Base-by-base conservation (phyloP, 176 grass and related monocot species). In the Bromus sterilis region DNA sequence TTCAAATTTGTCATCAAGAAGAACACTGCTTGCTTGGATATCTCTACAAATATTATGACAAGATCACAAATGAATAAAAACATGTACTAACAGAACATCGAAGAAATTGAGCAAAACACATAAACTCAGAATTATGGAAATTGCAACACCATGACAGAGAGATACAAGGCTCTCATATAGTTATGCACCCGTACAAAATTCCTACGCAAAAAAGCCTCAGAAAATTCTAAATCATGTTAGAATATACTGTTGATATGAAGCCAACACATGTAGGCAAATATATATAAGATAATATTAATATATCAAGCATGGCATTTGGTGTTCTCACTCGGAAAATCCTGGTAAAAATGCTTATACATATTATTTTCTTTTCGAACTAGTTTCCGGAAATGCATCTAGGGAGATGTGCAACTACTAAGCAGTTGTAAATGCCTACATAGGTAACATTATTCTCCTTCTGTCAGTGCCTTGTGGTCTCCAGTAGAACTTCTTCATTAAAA, bases 1-100 rank as follows among this genome's bases (percentile, higher is more conserved):
- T 87, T 95, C 96, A 83, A 86, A 98, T 75, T 95, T 98, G 41
- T 98, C 90, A 64, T 95, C 96, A 9, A 98, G 90, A 89, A 98
- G 90, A 48, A 98, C 79, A 70, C 96, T 98, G 76, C 90, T 98
- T 82, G 96, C 90, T 84, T 98, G 96, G 71, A 98, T 86, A 84
- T 98, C 93, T 90, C 96, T 98, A 85, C 41, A 93, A 76, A 78
- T 74, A 79, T 74, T 83, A 75, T 23, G 60, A 84, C 15, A 0
- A 55, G 37, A 49, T 69, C 44, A 78, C 44, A 56, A 11, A 48
- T 4, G 75, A 75, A 78, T 6, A 51, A 74, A 12, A 75, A 11
- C 6, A 39, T 41, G 31, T 4, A 29, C 21, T 53, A 65, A 77
- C 11, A 13, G 26, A 51, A 59, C 60, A 66, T 46, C 24, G 3